Percentiles rank a stretch among this genome's conserved stretches.
Conservation (phyloP, 768 basidiomycete genomes). For the Tubosaeta sp. region DNA sequence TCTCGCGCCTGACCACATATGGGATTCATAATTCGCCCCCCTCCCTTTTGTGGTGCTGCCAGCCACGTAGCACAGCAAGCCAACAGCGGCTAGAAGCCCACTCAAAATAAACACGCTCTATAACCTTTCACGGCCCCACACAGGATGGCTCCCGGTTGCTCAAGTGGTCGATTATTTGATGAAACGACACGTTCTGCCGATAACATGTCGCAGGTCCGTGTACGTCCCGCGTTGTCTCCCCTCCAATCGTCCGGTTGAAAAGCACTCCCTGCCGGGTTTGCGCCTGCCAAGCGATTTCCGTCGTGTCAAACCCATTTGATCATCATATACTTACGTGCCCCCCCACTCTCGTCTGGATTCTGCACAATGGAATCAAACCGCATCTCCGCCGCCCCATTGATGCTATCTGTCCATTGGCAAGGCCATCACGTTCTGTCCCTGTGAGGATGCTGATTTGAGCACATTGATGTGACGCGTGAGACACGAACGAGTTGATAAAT, state of each 20-base stretch:
- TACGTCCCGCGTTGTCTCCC: neutral
- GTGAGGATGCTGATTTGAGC: neutral
- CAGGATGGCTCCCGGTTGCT: slow-evolving; percentile 15
- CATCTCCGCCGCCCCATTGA: slow-evolving; percentile 2
- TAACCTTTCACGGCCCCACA: slow-evolving; percentile 12
- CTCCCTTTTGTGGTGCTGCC: neutral
- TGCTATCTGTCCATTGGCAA: neutral
- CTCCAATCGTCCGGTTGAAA: neutral
- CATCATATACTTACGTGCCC: slow-evolving; percentile 1
- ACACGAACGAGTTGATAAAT: neutral
- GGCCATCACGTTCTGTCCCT: neutral
- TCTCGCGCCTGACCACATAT: slow-evolving; percentile 3
- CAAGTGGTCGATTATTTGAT: slow-evolving; percentile 1
- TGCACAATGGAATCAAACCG: neutral
- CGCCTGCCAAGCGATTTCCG: neutral
- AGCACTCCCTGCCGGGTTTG: neutral
- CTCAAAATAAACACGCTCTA: slow-evolving; percentile 13
- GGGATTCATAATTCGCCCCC: neutral
- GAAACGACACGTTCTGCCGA: neutral
- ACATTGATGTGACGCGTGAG: no score
- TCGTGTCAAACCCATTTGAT: slow-evolving; percentile 1
- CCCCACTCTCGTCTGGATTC: neutral
- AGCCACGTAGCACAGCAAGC: slow-evolving; percentile 19
- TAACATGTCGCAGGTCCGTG: neutral
- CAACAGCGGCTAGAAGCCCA: slow-evolving; percentile 5